Base-by-base conservation (phyloP, 805 yeast genomes). In the Nematodospora valgi region DNA sequence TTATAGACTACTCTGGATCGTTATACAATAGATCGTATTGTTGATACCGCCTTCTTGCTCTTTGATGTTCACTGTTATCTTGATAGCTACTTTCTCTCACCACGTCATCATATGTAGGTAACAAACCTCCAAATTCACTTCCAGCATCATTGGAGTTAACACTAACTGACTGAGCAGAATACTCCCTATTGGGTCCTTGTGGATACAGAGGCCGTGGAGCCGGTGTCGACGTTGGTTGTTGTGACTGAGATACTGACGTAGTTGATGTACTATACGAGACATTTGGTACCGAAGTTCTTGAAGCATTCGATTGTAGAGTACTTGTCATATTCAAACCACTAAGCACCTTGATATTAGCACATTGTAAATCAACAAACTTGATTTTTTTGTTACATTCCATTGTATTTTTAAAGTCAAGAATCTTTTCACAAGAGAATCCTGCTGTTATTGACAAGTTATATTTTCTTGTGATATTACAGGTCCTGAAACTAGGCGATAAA, bases 391-490 rank as follows among this genome's bases (percentile, higher is more conserved):
- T 42, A 8, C 35, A 12, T 27, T 56, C 64, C 8, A 23, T 22
- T 21, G 43, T 52, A 25, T 45, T 44, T 20, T 38, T 42, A 19
- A 46, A 45, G 25, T 54, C 59, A 15, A 12, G 11, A 12, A 60
- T 41, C 31, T 45, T 47, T 26, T 53, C 59, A 34, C 50, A 35
- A 5, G 58, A 47, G 23, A 57, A 53, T 5, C 58, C 61, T 7
- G 47, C 61, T 3, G 35, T 41, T 1, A 57, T 41, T 2, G 41
- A 18, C 5, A 56, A 33, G 7, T 39, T 32, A 32, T 57, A 57
- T 26, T 38, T 43, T 24, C 83, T 61, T 8, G 59, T 48, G 15
- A 81, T 64, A 46, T 78, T 79, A 47, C 85, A 78, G 4, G 79
- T 69, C 17, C 50, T 54, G 51, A 82, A 81, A 13, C 73, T 54